These are phyloP conservation scores for Symbiodinium natans DNA, from an alignment of 73 alveolate genomes.

Conservation along the genomic window DNA sequence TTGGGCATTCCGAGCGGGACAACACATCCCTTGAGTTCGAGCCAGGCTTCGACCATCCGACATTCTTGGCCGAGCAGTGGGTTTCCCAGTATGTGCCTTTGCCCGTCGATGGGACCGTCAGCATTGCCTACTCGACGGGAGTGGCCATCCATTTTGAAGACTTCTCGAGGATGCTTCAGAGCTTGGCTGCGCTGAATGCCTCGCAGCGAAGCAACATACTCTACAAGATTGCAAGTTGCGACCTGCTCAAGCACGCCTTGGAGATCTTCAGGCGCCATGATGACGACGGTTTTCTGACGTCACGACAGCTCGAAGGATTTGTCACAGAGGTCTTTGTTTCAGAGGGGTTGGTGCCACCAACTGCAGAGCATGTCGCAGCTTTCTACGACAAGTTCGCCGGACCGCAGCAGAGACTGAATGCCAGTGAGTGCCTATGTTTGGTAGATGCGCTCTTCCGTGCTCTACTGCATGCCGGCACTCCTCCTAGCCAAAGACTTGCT, in stretches of 20 bases:
- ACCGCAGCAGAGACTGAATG: constrained; percentile 29
- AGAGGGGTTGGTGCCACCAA: constrained; percentile 2
- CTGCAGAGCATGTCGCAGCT: constrained; percentile 11
- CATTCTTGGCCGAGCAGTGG: constrained; percentile 54
- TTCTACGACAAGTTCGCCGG: constrained; percentile 43
- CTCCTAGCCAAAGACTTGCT: neutral
- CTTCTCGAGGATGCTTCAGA: constrained; percentile 25
- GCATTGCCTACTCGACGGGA: constrained; percentile 84
- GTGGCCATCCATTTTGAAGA: constrained; percentile 55
- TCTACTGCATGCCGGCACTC: constrained; percentile 35
- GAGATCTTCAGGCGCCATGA: constrained; percentile 16
- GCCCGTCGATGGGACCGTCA: constrained; percentile 74
- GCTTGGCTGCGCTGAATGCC: constrained; percentile 10
- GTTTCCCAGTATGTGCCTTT: constrained; percentile 30
- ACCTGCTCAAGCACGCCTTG: constrained; percentile 17
- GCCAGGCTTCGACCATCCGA: constrained; percentile 7
- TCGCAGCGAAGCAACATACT: constrained; percentile 11
- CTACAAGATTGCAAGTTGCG: constrained; percentile 26
- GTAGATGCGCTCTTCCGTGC: constrained; percentile 70
- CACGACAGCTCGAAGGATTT: neutral
- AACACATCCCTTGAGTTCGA: neutral
- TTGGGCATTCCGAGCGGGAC: neutral
- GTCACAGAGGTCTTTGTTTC: neutral
- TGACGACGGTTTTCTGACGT: constrained; percentile 1
- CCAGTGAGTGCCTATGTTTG: constrained; percentile 60